A percentile compares a stretch with the other conserved stretches of the same genome.
phyloP scores from a whole-genome alignment of 202 grass and related monocot genomes.

The Carex sylvatica region DNA sequence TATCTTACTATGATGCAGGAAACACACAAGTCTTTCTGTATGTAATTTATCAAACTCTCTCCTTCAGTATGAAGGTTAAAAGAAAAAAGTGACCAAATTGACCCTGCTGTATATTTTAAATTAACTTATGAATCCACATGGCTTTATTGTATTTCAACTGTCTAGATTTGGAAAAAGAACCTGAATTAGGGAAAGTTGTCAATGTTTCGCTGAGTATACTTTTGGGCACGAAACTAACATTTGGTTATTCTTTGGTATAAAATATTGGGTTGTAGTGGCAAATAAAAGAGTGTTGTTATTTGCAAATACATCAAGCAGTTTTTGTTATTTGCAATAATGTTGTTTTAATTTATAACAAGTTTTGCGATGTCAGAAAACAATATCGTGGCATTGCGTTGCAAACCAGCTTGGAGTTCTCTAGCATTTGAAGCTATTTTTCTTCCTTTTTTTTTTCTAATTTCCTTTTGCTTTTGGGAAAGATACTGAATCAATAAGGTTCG shows the following conservation, averaged over 20 bases:
- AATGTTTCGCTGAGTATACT: neutral
- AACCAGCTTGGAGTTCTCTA: neutral
- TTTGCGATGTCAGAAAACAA: neutral
- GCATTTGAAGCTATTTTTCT: neutral
- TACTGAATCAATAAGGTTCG: neutral
- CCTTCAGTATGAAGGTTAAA: neutral
- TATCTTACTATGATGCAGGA: constrained; percentile 1
- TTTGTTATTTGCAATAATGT: neutral
- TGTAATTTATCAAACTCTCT: neutral
- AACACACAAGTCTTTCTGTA: neutral
- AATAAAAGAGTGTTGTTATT: neutral
- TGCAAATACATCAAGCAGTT: neutral
- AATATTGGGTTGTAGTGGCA: neutral
- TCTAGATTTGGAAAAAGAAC: neutral
- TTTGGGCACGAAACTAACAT: neutral
- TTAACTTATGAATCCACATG: neutral
- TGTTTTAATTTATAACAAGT: neutral
- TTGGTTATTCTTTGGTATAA: neutral
- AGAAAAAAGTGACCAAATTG: neutral
- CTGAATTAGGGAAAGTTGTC: neutral
- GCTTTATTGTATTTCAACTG: neutral
- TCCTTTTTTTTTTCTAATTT: neutral
- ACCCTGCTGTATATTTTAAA: neutral
- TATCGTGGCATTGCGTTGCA: neutral
- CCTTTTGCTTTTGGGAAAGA: neutral